These are phyloP conservation scores for Inga laurina DNA, from an alignment of 306 rosid genomes.

Conservation along the genomic window DNA sequence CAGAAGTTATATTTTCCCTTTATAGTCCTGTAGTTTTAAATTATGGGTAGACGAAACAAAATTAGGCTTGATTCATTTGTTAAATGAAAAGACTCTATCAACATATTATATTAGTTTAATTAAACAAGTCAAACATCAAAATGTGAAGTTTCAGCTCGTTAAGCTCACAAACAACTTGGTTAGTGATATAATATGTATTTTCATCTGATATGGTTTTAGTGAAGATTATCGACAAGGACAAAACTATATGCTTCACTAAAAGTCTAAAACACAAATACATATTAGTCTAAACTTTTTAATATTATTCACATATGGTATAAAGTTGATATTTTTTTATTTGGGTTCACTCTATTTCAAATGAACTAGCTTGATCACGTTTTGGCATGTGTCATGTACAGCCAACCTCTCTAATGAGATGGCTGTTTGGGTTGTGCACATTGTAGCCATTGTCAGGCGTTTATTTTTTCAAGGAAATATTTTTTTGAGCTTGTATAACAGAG, in stretches of 20 bases:
- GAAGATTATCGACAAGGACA: not conserved
- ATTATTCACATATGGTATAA: not conserved
- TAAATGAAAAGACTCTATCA: not conserved
- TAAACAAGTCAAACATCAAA: too few species aligned
- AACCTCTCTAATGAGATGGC: not conserved
- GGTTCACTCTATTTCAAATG: not conserved
- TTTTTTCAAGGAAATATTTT: not conserved
- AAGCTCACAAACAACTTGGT: too few species aligned
- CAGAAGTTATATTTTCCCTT: not conserved
- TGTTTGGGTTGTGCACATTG: constrained; percentile 17
- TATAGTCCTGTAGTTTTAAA: constrained; percentile 12
- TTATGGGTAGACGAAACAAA: constrained; percentile 8
- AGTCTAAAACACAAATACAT: not conserved
- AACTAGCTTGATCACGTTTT: not conserved
- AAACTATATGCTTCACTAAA: not conserved
- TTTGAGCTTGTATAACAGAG: not conserved
- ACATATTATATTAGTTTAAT: too few species aligned
- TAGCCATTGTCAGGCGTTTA: constrained; percentile 12
- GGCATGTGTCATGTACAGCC: not conserved
- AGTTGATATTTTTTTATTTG: not conserved
- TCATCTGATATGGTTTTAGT: too few species aligned
- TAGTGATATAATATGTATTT: too few species aligned
- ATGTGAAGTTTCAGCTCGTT: too few species aligned
- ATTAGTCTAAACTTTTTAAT: not conserved
- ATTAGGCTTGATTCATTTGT: not conserved